Evolutionary conservation across 2,329 filamentous ascomycete species (phyloP).

Genomic region (Zymoseptoria crescenta): DNA sequence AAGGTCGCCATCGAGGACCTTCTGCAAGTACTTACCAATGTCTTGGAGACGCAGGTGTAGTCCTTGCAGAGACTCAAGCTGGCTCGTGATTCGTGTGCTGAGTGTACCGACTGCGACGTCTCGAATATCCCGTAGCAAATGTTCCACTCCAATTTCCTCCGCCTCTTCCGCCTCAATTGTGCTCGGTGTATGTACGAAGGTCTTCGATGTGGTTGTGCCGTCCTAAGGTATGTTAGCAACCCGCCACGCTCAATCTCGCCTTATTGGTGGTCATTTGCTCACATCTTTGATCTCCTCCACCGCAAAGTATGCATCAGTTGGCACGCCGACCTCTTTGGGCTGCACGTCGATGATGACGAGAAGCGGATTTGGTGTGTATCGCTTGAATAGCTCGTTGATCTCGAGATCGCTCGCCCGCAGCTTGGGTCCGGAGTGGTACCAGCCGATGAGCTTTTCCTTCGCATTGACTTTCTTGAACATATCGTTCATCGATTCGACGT

Average conservation of each 20-base stretch:
- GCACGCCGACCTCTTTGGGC: constrained; percentile 93
- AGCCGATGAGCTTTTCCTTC: constrained; percentile 95
- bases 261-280: constrained; percentile 8
- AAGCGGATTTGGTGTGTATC: constrained; percentile 93
- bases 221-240: constrained; percentile 52
- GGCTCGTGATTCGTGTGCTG: constrained; percentile 92
- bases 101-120: constrained; percentile 96
- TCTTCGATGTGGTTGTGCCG: constrained; percentile 91
- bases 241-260: neutral
- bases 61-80: constrained; percentile 93
- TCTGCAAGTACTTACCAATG: constrained; percentile 91
- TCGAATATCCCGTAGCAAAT: constrained; percentile 92
- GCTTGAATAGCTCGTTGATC: constrained; percentile 99
- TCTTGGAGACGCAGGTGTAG: constrained; percentile 90
- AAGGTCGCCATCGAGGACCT: constrained; percentile 84
- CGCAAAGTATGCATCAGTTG: constrained; percentile 97
- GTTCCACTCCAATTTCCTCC: constrained; percentile 97
- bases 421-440: constrained; percentile 98
- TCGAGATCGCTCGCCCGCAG: constrained; percentile 91
- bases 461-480: constrained; percentile 99
- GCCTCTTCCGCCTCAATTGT: constrained; percentile 98
- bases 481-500: constrained; percentile 98
- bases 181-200: constrained; percentile 95
- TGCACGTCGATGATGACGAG: constrained; percentile 98
- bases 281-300: constrained; percentile 99